Conservation (phyloP, 75 land plant species). For the Sequoiadendron giganteum region DNA sequence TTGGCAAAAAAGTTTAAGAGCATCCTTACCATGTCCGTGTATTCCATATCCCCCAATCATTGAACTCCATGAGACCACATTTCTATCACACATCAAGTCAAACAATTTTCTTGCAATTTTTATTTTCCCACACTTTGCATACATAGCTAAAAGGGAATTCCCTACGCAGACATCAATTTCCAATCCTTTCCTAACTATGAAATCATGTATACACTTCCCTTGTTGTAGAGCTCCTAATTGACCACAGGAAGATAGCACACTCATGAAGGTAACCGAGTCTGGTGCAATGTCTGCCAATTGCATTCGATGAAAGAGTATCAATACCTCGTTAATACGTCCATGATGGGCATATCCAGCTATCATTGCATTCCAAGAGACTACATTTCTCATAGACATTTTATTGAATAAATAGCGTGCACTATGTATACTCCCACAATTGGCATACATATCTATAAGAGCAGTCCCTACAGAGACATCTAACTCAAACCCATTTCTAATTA, state of each 20-base stretch:
- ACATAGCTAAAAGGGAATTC: slow-evolving; percentile 25
- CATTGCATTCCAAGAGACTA: slow-evolving; percentile 41
- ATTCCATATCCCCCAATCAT: slow-evolving; percentile 31
- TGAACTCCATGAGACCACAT: slow-evolving; percentile 36
- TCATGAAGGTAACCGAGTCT: slow-evolving; percentile 5
- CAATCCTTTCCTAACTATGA: slow-evolving; percentile 2
- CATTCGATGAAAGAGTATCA: slow-evolving; percentile 12
- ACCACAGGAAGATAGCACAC: slow-evolving; percentile 10
- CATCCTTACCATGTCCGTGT: slow-evolving; percentile 15
- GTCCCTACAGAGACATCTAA: slow-evolving; percentile 35
- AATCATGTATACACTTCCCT: slow-evolving; percentile 11
- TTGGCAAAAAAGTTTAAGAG: slow-evolving; percentile 9
- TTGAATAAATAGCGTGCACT: slow-evolving; percentile 34
- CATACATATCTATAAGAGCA: slow-evolving; percentile 37
- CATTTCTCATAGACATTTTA: slow-evolving; percentile 16
- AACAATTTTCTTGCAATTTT: slow-evolving; percentile 15
- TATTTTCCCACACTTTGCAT: slow-evolving; percentile 23
- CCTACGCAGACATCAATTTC: slow-evolving; percentile 3
- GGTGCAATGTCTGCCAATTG: neutral
- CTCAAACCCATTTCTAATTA: slow-evolving; percentile 23
- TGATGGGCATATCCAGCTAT: slow-evolving; percentile 39
- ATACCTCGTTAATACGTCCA: slow-evolving; percentile 24
- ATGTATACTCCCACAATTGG: slow-evolving; percentile 17
- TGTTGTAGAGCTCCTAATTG: neutral
- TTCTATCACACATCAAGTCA: slow-evolving; percentile 9